Evolutionary conservation across 164 flowering plant species (phyloP), one percentile per base, ranked within the genome.

Genomic region (Echeveria elegans): DNA sequence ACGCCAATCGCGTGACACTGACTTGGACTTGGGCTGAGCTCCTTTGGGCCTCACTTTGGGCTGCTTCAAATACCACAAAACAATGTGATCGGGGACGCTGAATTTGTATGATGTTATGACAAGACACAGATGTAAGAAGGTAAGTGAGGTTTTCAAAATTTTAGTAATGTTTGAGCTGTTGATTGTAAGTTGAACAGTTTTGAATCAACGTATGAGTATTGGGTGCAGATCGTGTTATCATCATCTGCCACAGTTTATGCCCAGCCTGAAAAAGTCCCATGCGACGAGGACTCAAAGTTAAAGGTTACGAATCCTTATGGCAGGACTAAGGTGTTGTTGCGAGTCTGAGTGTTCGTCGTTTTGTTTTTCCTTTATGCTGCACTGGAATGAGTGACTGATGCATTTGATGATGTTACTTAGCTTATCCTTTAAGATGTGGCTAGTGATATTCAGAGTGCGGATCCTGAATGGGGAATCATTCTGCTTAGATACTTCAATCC

Each of bases 211-310:
- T 23, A 15, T 45, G 50, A 18, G 2, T 45, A 15, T 45, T 31
- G 45, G 18, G 34, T n/a, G 60, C 66, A 94, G 99, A 83, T 94
- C 88, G 97, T 94, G 28, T 94, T 94, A 79, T 91, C 97, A 64
- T 94, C 99, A 38, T 94, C 99, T 38, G 91, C 99, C 63, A 91
- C 99, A 43, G 97, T 94, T 50, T 94, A 94, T 72, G 97, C 96
- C 43, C 96, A 88, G 71, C 99, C 95, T 43, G 89, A 91, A 48
- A 81, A 86, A 67, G 81, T 88, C 63, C 99, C 99, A 16, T 91
- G 97, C 68, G 82, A 80, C 34, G 97, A 94, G 77, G 88, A 89
- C 73, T 91, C 80, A 60, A 59, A 77, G 14, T 76, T 88, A 60
- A 73, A 69, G 75, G 97, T 96, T 34, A 81, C 87, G 87, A 94